Evolutionary conservation across 768 basidiomycete genomes (phyloP).

Genomic region (Russula dissimulans): DNA sequence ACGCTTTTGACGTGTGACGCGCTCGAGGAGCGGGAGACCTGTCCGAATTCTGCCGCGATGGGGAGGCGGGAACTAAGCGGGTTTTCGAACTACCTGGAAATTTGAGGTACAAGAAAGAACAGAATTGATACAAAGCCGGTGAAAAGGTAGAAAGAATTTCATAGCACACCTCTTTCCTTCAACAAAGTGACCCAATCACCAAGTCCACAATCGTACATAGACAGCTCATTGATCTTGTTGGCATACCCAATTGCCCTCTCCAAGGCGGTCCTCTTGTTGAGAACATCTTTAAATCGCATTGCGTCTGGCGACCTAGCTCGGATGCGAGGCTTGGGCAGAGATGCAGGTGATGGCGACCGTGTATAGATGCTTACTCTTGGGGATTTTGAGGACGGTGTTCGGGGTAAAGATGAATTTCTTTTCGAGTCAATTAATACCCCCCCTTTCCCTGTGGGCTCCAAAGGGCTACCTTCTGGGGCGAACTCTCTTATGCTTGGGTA

Average conservation of each 20-base stretch:
- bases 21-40: conserved; percentile 32
- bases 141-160: background rate
- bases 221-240: conserved; percentile 75
- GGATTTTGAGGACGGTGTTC: conserved; percentile 44
- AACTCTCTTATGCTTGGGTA: background rate
- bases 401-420: conserved; percentile 50
- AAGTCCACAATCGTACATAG: conserved; percentile 65
- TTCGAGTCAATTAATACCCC: conserved; percentile 29
- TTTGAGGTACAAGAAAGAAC: background rate
- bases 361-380: conserved; percentile 8
- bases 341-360: conserved; percentile 18
- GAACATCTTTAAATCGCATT: conserved; percentile 62
- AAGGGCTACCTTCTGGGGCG: conserved; percentile 4
- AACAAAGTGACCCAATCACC: conserved; percentile 62
- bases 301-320: conserved; percentile 48
- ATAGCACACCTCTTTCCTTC: conserved; percentile 43
- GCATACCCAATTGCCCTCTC: conserved; percentile 72
- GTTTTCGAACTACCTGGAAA: conserved; percentile 12
- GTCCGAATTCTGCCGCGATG: background rate
- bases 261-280: conserved; percentile 40
- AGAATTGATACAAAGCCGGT: background rate
- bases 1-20: conserved; percentile 61
- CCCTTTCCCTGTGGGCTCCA: conserved; percentile 19
- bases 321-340: conserved; percentile 25
- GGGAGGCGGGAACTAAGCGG: background rate